Evolutionary conservation across 495 filamentous ascomycete genomes (phyloP).

Genomic region (Daldinia decipiens): DNA sequence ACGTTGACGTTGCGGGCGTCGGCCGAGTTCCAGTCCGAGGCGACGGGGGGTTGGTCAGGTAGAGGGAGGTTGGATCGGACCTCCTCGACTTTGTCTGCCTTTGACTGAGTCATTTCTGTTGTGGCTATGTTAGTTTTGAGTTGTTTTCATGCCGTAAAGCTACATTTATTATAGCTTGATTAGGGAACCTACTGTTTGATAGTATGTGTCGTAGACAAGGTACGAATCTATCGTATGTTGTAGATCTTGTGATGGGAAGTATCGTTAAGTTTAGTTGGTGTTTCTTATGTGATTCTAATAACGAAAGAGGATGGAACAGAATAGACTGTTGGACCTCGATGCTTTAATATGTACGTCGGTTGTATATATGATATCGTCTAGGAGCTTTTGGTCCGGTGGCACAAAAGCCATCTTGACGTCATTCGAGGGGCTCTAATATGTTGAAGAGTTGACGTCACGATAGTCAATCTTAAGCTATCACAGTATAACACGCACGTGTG

Average conservation of each 20-base stretch:
- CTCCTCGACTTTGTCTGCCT: constrained; percentile 71
- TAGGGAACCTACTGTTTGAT: constrained; percentile 26
- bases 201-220: not conserved
- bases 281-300: not conserved
- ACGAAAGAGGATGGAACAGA: not conserved
- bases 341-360: constrained; percentile 35
- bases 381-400: constrained; percentile 35
- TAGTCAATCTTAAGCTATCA: constrained; percentile 20
- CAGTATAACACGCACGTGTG: constrained; percentile 14
- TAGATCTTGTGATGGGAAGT: not conserved
- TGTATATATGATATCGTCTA: constrained; percentile 23
- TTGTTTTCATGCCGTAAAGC: not conserved
- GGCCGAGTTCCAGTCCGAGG: constrained; percentile 77
- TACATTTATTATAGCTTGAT: constrained; percentile 1
- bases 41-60: constrained; percentile 76
- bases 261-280: not conserved
- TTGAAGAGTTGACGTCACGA: constrained; percentile 30
- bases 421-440: constrained; percentile 8
- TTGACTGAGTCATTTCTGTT: constrained; percentile 57
- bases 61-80: constrained; percentile 77
- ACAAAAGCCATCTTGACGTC: constrained; percentile 31
- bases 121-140: not conserved
- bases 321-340: not conserved
- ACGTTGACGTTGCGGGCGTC: constrained; percentile 75
- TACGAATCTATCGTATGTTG: not conserved